Conservation (phyloP, 352 stramenopile genomes). For the Globisporangium camurandrum region DNA sequence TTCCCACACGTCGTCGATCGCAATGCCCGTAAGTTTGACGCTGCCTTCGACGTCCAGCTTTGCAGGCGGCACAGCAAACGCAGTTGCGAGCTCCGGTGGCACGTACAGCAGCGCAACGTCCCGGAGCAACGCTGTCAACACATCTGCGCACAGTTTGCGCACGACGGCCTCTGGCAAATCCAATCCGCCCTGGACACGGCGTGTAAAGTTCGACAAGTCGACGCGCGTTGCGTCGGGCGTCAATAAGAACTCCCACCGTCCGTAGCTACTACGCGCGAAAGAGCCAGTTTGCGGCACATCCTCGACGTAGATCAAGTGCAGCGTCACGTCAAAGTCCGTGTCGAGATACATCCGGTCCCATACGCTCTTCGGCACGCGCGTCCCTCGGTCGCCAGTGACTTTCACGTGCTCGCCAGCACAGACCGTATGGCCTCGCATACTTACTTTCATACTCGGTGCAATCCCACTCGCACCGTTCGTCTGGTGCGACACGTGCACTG, state of each 20-base stretch:
- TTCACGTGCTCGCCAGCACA: slow-evolving; percentile 72
- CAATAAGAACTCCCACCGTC: slow-evolving; percentile 60
- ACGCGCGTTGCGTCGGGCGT: slow-evolving; percentile 45
- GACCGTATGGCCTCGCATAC: slow-evolving; percentile 53
- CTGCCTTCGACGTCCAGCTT: slow-evolving; percentile 57
- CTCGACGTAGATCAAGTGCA: slow-evolving; percentile 62
- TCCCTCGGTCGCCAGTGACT: slow-evolving; percentile 67
- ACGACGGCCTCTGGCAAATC: slow-evolving; percentile 64
- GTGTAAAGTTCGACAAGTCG: slow-evolving; percentile 59
- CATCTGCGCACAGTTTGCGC: slow-evolving; percentile 59
- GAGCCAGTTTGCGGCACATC: slow-evolving; percentile 29
- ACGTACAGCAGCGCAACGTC: slow-evolving; percentile 61
- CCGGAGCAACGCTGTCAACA: slow-evolving; percentile 51
- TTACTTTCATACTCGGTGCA: slow-evolving; percentile 53
- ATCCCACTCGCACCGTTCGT: slow-evolving; percentile 61
- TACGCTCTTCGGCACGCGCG: slow-evolving; percentile 67
- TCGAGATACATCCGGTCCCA: slow-evolving; percentile 76
- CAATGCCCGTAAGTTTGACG: slow-evolving; percentile 37
- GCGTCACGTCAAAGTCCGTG: slow-evolving; percentile 48
- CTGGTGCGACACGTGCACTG: slow-evolving; percentile 57
- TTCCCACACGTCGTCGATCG: slow-evolving; percentile 62
- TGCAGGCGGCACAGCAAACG: slow-evolving; percentile 41
- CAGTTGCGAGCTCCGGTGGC: slow-evolving; percentile 45
- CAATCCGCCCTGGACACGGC: slow-evolving; percentile 56
- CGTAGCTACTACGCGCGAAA: slow-evolving; percentile 11